These are phyloP conservation scores for Spizellomyces sp. DNA, from an alignment of 192 early-diverging fungal genomes.

Conservation along the genomic window DNA sequence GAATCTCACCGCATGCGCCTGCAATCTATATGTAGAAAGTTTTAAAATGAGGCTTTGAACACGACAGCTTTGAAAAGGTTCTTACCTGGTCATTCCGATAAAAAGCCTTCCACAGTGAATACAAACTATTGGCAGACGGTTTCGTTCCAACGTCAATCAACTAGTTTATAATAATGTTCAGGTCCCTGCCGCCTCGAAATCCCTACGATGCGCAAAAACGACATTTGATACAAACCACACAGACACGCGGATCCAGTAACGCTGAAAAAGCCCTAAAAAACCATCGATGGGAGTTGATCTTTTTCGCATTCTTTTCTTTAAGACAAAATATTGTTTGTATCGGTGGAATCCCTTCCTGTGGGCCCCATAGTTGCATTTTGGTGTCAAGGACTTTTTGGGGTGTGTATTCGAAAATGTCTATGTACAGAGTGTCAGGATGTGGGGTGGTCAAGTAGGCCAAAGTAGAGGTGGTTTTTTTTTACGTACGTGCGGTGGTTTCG, in stretches of 20 bases:
- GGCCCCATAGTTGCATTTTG: conserved; percentile 71
- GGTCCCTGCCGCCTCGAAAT: too few species aligned
- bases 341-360: conserved; percentile 66
- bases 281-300: conserved; percentile 81
- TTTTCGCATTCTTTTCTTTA: conserved; percentile 93
- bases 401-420: conserved; percentile 70
- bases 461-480: too few species aligned
- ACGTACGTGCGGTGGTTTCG: conserved; percentile 60
- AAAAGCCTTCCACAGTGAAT: conserved; percentile 93
- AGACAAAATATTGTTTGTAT: conserved; percentile 84
- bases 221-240: conserved; percentile 64
- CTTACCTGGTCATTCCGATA: conserved; percentile 60
- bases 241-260: conserved; percentile 65
- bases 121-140: conserved; percentile 79
- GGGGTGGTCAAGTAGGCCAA: too few species aligned
- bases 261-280: conserved; percentile 78
- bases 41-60: background rate
- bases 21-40: conserved; percentile 54
- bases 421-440: background rate
- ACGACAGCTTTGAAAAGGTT: background rate
- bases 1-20: conserved; percentile 94
- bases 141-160: conserved; percentile 92
- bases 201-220: conserved; percentile 70
- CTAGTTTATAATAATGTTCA: too few species aligned
- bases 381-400: conserved; percentile 74